Conservation (phyloP, 371 early-diverging fungal species). For the Lichtheimia hyalospora region DNA sequence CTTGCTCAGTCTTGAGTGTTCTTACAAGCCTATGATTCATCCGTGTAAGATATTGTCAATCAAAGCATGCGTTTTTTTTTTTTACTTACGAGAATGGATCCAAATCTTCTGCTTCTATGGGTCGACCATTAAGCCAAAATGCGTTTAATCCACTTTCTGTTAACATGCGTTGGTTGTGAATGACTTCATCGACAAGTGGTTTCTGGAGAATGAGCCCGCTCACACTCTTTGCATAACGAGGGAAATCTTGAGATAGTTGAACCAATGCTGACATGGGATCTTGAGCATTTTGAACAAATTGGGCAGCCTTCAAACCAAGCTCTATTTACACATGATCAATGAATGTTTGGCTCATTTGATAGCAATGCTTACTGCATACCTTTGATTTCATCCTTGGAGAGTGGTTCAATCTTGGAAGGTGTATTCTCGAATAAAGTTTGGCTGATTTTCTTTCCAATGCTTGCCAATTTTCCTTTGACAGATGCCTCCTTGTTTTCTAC, state of each 20-base stretch:
- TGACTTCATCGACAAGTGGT: constrained; percentile 29
- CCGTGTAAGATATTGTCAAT: not conserved
- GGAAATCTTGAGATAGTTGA: constrained; percentile 78
- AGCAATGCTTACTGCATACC: constrained; percentile 22
- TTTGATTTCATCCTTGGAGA: constrained; percentile 57
- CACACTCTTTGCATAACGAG: constrained; percentile 78
- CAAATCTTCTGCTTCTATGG: constrained; percentile 50
- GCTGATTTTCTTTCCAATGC: constrained; percentile 30
- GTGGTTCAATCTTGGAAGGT: constrained; percentile 58
- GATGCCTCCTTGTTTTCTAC: not conserved
- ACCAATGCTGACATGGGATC: constrained; percentile 64
- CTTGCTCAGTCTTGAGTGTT: constrained; percentile 24
- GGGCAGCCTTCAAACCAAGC: constrained; percentile 69
- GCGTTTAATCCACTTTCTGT: constrained; percentile 34
- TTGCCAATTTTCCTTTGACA: constrained; percentile 26
- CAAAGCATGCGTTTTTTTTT: too few relatives aligned
- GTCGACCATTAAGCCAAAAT: constrained; percentile 73
- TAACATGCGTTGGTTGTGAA: constrained; percentile 27
- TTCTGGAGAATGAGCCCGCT: constrained; percentile 41
- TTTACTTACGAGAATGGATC: constrained; percentile 67
- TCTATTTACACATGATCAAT: constrained; percentile 17
- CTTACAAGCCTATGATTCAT: constrained; percentile 23
- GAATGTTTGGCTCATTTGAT: not conserved
- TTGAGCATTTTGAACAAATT: constrained; percentile 58
- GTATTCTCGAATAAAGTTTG: constrained; percentile 31